Conservation (phyloP, 257 asterid genomes). For the Phtheirospermum japonicum region DNA sequence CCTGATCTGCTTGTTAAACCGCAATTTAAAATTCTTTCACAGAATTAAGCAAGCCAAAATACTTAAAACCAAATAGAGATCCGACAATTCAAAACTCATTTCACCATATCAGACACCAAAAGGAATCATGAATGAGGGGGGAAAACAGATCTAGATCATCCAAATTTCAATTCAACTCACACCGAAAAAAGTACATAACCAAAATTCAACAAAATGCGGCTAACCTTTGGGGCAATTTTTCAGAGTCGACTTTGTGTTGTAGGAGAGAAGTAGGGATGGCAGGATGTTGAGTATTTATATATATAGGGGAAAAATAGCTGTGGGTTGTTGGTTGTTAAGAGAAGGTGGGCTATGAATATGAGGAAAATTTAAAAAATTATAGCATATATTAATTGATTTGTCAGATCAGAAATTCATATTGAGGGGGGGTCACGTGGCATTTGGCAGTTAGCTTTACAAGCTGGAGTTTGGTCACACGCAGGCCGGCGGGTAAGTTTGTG, state of each 20-base stretch:
- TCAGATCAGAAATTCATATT: conserved; percentile 25
- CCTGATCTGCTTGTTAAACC: conserved; percentile 7
- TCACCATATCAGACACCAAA: conserved; percentile 26
- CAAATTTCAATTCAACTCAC: conserved; percentile 2
- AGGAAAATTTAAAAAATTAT: neutral
- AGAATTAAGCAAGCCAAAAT: conserved; percentile 22
- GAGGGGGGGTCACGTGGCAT: conserved; percentile 39
- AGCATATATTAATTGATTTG: neutral
- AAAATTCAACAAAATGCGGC: conserved; percentile 31
- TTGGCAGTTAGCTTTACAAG: conserved; percentile 36
- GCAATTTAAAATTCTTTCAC: conserved; percentile 16
- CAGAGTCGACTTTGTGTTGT: conserved; percentile 21
- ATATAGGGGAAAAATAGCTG: conserved; percentile 11
- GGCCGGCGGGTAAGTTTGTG: too few species aligned
- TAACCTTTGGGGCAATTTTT: conserved; percentile 31
- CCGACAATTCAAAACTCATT: conserved; percentile 21
- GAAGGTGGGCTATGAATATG: conserved; percentile 36
- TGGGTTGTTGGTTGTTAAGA: conserved; percentile 36
- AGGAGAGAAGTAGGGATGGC: conserved; percentile 32
- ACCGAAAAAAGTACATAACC: conserved; percentile 4
- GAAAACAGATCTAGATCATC: conserved; percentile 34
- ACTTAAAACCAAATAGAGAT: conserved; percentile 27
- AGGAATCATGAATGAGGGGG: conserved; percentile 31
- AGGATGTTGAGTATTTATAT: conserved; percentile 23
- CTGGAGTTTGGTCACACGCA: conserved; percentile 15